Base-by-base conservation (phyloP, 345 rosid species). In the Populus deltoides region DNA sequence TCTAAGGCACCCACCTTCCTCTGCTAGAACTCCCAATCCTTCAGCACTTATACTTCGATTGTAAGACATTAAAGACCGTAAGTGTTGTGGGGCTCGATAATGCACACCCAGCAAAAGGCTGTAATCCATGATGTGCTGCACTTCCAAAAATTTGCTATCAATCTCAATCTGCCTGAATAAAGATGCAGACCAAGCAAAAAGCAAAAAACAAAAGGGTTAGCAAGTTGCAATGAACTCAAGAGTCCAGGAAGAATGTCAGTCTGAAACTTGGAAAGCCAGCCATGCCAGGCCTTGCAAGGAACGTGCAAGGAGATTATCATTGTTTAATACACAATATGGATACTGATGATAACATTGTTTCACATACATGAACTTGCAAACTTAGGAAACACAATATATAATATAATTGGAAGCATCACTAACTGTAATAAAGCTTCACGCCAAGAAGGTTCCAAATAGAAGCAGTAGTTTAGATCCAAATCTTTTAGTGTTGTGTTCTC, bases 71-170 rank as follows among this genome's bases (percentile, higher is more conserved):
- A 75, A 85, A 70, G 97, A 73, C 47, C 82, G 88, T 74, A 96
- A 83, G 85, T 90, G 94, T 79, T 90, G 97, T 13, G 99, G 99
- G 80, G 99, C 99, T 85, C 99, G 92, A 80, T 91, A 94, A 87
- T 93, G 99, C 61, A 96, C 99, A 79, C 99, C 99, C 49, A 96
- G 85, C 83, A 96, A 85, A 87, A 96, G 98, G 84, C 99, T 96
- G 77, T 96, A 96, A 88, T 96, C 99, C 99, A 96, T 96, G 71
- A 96, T 93, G 84, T 80, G 87, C 82, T 93, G 92, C 53, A 81
- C 88, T 89, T 93, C 97, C 84, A 96, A 79, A 87, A 92, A 92
- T 81, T 89, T 87, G 77, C 97, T 90, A 77, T 93, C 99, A 39
- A 77, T 91, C 87, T 91, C 92, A 77, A 93, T 92, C 88, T 96